Conservation (phyloP, 2,329 filamentous ascomycete genomes). For the Xylaria sp. region DNA sequence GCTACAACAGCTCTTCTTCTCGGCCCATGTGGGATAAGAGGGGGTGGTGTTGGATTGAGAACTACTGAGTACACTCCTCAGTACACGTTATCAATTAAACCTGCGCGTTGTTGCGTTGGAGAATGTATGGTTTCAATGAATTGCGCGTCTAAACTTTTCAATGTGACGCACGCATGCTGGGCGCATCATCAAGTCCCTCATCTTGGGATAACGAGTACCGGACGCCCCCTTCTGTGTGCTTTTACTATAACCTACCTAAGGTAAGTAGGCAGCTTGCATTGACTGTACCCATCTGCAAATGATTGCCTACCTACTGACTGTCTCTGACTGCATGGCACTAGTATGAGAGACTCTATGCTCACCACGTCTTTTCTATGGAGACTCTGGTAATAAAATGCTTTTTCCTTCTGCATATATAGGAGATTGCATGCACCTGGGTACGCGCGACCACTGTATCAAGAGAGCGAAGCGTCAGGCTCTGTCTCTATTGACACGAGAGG, state of each 20-base stretch:
- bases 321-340: slow-evolving; percentile 16
- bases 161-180: slow-evolving; percentile 18
- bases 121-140: neutral
- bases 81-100: slow-evolving; percentile 15
- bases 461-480: neutral
- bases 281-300: slow-evolving; percentile 6
- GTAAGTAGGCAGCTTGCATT: no score
- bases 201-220: neutral
- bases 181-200: slow-evolving; percentile 17
- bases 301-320: slow-evolving; percentile 1
- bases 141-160: slow-evolving; percentile 27
- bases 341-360: neutral
- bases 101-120: neutral
- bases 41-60: neutral
- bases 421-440: slow-evolving; percentile 22
- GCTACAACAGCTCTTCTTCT: neutral
- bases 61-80: no score
- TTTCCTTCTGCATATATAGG: neutral
- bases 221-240: neutral
- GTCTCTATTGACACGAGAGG: no score
- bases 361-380: slow-evolving; percentile 13
- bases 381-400: slow-evolving; percentile 34
- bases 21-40: slow-evolving; percentile 4
- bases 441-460: slow-evolving; percentile 1
- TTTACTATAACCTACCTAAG: no score